A percentile compares a stretch with the other conserved stretches of the same genome.
Evolutionary conservation across 352 stramenopile genomes (phyloP).

Genomic region (Phytophthora sp.): DNA sequence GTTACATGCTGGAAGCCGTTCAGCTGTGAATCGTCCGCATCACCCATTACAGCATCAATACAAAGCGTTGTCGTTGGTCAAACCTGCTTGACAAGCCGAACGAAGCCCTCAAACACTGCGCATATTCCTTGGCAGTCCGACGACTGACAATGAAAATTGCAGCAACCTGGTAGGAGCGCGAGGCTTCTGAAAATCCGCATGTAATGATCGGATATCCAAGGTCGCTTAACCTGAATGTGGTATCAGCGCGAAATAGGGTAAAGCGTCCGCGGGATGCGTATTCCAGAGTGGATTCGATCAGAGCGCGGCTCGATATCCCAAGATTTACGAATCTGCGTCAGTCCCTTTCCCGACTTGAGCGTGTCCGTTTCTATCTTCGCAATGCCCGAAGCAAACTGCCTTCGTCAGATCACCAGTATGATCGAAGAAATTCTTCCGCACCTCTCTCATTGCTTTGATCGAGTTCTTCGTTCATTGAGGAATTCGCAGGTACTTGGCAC

Average conservation of each 20-base stretch:
- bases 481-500: constrained; percentile 1
- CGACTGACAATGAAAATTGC: constrained; percentile 7
- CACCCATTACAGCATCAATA: no score
- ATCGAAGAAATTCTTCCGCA: constrained; percentile 1
- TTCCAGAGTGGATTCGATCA: no score
- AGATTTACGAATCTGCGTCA: constrained; percentile 4
- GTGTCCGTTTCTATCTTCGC: background rate
- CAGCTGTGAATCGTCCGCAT: no score
- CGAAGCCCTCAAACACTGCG: no score
- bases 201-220: no score
- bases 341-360: constrained; percentile 2
- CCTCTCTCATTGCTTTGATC: background rate
- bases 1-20: background rate
- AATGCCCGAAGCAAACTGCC: constrained; percentile 2
- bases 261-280: no score
- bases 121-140: background rate
- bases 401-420: background rate
- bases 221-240: no score
- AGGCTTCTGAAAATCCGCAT: no score
- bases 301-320: background rate
- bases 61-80: no score
- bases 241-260: no score
- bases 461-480: constrained; percentile 1
- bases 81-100: no score
- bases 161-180: constrained; percentile 9